phyloP scores from a whole-genome alignment of 2,329 filamentous ascomycete species.

The Chrysoporthe puriensis region DNA sequence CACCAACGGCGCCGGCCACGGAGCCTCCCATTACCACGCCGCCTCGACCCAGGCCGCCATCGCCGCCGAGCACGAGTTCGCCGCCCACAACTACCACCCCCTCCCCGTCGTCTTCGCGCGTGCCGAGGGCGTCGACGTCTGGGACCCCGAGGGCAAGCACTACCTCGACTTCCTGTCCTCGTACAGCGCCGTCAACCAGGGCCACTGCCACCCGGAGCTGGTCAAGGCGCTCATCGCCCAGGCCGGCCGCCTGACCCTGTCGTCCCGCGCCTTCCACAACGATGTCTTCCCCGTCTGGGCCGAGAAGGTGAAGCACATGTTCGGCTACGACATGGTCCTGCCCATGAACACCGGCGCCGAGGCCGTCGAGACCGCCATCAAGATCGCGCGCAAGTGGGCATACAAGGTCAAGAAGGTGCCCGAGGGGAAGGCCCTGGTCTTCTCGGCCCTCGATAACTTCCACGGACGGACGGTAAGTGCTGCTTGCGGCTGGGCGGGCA shows the following conservation, averaged over 20 bases:
- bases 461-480: slow-evolving; percentile 85
- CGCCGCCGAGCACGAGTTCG: slow-evolving; percentile 77
- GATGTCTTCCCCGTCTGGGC: slow-evolving; percentile 97
- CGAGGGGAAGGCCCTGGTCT: slow-evolving; percentile 79
- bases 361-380: slow-evolving; percentile 93
- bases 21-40: slow-evolving; percentile 65
- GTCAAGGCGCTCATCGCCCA: slow-evolving; percentile 89
- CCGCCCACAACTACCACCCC: slow-evolving; percentile 98
- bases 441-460: slow-evolving; percentile 90
- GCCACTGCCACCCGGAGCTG: slow-evolving; percentile 95
- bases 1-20: slow-evolving; percentile 39
- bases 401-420: slow-evolving; percentile 95
- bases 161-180: slow-evolving; percentile 98
- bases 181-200: slow-evolving; percentile 97
- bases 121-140: slow-evolving; percentile 84
- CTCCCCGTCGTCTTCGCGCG: slow-evolving; percentile 90
- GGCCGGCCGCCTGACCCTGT: slow-evolving; percentile 85
- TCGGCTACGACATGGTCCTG: slow-evolving; percentile 96
- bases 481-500: slow-evolving; percentile 15
- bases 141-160: slow-evolving; percentile 94
- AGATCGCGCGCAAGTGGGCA: slow-evolving; percentile 96
- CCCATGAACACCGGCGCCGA: slow-evolving; percentile 99
- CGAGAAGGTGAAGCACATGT: slow-evolving; percentile 84
- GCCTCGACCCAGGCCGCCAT: slow-evolving; percentile 81
- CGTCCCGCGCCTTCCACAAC: slow-evolving; percentile 95